These are phyloP conservation scores for Sutorius eximius DNA, from an alignment of 1,284 basidiomycete genomes.

Conservation along the genomic window DNA sequence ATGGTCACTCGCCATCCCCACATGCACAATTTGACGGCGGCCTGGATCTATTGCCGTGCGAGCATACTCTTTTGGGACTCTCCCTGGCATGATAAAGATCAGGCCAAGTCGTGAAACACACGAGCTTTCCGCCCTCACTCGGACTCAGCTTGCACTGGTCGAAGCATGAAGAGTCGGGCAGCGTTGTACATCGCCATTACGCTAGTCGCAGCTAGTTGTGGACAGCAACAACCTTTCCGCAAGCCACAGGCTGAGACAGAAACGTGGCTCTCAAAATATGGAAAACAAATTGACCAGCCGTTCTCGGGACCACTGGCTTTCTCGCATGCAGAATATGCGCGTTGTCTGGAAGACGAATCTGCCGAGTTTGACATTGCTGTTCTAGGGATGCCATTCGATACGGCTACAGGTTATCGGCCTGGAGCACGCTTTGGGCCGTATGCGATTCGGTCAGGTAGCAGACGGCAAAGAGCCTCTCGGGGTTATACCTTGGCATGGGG, in stretches of 20 bases:
- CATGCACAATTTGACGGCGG: neutral
- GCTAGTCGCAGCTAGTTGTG: slow-evolving; percentile 2
- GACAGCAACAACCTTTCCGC: slow-evolving; percentile 18
- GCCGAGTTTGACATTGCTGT: slow-evolving; percentile 69
- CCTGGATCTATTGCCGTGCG: neutral
- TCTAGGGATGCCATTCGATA: slow-evolving; percentile 82
- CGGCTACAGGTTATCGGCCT: slow-evolving; percentile 66
- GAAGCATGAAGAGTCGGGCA: slow-evolving; percentile 14
- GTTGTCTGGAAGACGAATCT: slow-evolving; percentile 63
- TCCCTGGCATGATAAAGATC: neutral
- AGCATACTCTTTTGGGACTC: neutral
- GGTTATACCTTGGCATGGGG: slow-evolving; percentile 70
- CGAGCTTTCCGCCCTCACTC: neutral
- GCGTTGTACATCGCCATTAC: neutral
- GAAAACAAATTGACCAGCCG: slow-evolving; percentile 63
- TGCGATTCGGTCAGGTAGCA: slow-evolving; percentile 76
- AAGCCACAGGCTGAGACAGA: slow-evolving; percentile 8
- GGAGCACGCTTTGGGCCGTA: slow-evolving; percentile 82
- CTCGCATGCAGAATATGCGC: slow-evolving; percentile 68
- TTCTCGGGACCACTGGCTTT: slow-evolving; percentile 76
- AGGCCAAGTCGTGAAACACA: neutral
- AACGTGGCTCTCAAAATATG: slow-evolving; percentile 70
- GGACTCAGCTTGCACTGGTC: neutral
- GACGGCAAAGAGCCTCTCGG: slow-evolving; percentile 55
- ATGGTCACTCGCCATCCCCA: neutral